Evolutionary conservation across 345 rosid genomes (phyloP), one percentile per base, ranked within the genome.

Genomic region (Lepidium didymum): DNA sequence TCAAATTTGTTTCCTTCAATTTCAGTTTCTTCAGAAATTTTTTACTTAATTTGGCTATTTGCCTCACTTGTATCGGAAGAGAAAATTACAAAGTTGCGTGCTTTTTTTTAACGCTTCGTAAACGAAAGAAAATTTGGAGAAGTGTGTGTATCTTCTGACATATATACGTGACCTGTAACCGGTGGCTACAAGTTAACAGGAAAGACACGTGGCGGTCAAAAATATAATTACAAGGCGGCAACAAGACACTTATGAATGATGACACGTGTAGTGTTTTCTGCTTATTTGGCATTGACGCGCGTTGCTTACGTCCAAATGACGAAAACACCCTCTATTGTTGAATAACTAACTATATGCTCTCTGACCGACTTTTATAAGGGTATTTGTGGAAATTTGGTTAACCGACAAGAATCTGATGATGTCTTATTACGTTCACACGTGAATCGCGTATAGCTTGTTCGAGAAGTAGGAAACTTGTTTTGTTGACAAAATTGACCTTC

Each of bases 121-220:
- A 61, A n/a, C 4, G 51, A 68, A 65, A 78, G 49, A 59, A 63
- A 65, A 50, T 10, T 50, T 44, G 12, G 68, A 0, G 13, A 25
- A 42, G 0, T 18, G 41, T 25, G 64, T 50, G 47, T 45, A 34
- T 70, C 67, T 37, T 46, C 55, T 34, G 10, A 1, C 3, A 55
- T 70, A 15, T 81, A 78, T 73, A 61, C 4, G 7, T 34, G 49
- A 55, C 52, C 1, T 15, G 40, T 56, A 25, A 77, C 81, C 79
- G 81, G 83, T 54, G 51, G 76, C 78, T 40, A 42, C 81, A 38
- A 54, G 62, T 58, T 21, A 27, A 45, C 46, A 10, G 11, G 12
- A 4, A 27, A 33, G 68, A 62, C 83, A 78, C 88, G 84, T 79
- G 91, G 72, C 51, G 9, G 78, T 56, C 3, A 4, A 6, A 29